These are phyloP conservation scores for Oryza meridionalis DNA, from an alignment of 176 grass and related monocot species.

Conservation along the genomic window DNA sequence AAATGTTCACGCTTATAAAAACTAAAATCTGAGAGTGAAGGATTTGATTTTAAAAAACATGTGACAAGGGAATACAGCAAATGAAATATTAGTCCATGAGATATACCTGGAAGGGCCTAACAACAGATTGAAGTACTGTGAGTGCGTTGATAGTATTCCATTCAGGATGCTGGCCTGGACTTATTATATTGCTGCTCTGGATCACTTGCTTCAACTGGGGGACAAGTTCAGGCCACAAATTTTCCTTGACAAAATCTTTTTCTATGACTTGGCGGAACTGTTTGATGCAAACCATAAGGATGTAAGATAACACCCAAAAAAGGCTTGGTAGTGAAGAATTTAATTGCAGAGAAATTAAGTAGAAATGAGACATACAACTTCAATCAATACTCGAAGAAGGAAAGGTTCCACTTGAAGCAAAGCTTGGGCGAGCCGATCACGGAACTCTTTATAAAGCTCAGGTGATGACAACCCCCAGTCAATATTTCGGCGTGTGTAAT, in stretches of 20 bases:
- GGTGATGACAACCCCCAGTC: constrained; percentile 39
- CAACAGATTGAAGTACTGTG: constrained; percentile 64
- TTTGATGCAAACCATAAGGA: constrained; percentile 22
- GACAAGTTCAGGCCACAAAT: constrained; percentile 83
- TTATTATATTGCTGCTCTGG: constrained; percentile 66
- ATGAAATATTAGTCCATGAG: neutral
- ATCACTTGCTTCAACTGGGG: constrained; percentile 74
- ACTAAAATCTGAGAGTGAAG: neutral
- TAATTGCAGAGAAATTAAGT: neutral
- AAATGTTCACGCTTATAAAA: constrained; percentile 16
- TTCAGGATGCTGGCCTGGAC: constrained; percentile 54
- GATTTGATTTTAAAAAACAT: constrained; percentile 4
- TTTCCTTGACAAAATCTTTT: constrained; percentile 83
- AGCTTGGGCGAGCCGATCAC: constrained; percentile 56
- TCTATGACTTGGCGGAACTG: constrained; percentile 64
- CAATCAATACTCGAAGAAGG: constrained; percentile 74
- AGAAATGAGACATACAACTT: constrained; percentile 59
- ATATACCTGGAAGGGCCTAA: constrained; percentile 85
- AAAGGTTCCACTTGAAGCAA: constrained; percentile 63
- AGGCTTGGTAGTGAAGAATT: neutral
- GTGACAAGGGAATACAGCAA: neutral
- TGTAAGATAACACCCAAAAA: neutral
- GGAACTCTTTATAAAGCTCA: constrained; percentile 55
- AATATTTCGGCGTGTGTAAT: constrained; percentile 47
- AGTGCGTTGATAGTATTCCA: constrained; percentile 90